A percentile compares a stretch with the other conserved stretches of the same genome.
phyloP scores from a whole-genome alignment of 2,329 filamentous ascomycete genomes.

The Claviceps sp. region DNA sequence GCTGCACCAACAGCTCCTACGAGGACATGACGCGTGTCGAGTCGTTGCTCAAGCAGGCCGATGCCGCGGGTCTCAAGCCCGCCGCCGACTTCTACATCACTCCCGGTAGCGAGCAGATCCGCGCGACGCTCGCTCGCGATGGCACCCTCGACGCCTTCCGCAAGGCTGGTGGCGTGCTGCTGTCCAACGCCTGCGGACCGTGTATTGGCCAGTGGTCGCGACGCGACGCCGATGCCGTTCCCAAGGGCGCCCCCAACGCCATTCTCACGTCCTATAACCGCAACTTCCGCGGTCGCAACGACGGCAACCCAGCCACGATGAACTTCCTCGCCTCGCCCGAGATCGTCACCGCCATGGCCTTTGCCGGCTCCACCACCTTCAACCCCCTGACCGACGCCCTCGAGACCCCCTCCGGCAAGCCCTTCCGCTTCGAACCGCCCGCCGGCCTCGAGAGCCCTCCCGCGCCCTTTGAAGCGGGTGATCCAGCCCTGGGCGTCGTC shows the following conservation, averaged over 20 bases:
- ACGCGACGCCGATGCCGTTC: slow-evolving; percentile 75
- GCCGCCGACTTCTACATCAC: slow-evolving; percentile 91
- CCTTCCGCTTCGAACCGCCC: slow-evolving; percentile 76
- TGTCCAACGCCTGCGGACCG: slow-evolving; percentile 89
- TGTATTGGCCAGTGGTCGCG: slow-evolving; percentile 95
- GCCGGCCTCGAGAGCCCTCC: slow-evolving; percentile 52
- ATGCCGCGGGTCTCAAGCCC: slow-evolving; percentile 77
- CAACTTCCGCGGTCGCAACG: slow-evolving; percentile 94
- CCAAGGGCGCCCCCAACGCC: slow-evolving; percentile 79
- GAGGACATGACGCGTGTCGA: slow-evolving; percentile 97
- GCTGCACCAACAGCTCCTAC: slow-evolving; percentile 97
- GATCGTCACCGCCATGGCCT: slow-evolving; percentile 91
- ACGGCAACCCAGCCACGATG: slow-evolving; percentile 93
- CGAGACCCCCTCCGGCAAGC: slow-evolving; percentile 61
- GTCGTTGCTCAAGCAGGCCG: slow-evolving; percentile 81
- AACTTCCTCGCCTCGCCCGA: slow-evolving; percentile 97
- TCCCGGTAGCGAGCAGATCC: slow-evolving; percentile 91
- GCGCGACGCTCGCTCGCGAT: slow-evolving; percentile 83
- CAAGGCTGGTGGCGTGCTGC: slow-evolving; percentile 71
- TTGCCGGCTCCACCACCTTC: slow-evolving; percentile 84
- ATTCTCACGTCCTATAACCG: slow-evolving; percentile 97
- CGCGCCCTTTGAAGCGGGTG: slow-evolving; percentile 62
- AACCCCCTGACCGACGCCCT: slow-evolving; percentile 87
- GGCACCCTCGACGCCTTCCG: slow-evolving; percentile 76
- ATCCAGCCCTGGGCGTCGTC: slow-evolving; percentile 58